Evolutionary conservation across 306 rosid species (phyloP).

Genomic region (Prosopis cineraria): DNA sequence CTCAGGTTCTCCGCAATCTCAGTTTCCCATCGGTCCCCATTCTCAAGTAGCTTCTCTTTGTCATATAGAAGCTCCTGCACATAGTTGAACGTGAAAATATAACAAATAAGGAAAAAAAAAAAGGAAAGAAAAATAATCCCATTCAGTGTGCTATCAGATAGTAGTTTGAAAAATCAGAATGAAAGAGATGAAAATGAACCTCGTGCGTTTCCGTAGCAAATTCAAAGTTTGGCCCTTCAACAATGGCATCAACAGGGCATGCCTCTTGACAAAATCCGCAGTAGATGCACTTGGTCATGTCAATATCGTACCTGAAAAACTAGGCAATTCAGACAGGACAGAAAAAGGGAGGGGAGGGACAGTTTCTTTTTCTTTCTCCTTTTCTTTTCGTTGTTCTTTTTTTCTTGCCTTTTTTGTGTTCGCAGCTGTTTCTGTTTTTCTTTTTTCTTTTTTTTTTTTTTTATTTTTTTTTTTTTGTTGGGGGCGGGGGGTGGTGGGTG

Average conservation of each 20-base stretch:
- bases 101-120: neutral
- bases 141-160: neutral
- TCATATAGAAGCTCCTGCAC: conserved; percentile 95
- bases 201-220: conserved; percentile 96
- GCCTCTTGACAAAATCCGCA: conserved; percentile 99
- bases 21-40: conserved; percentile 98
- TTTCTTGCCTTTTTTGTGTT: no score
- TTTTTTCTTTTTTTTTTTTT: no score
- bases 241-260: conserved; percentile 99
- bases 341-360: neutral
- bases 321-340: conserved; percentile 26
- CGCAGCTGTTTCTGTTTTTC: no score
- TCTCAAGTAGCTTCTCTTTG: conserved; percentile 97
- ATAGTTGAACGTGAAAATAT: conserved; percentile 17
- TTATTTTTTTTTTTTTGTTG: no score
- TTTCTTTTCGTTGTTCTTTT: no score
- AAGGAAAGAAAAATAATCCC: neutral
- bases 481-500: no score
- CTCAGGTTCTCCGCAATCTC: conserved; percentile 98
- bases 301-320: conserved; percentile 90
- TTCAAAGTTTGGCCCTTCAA: conserved; percentile 97
- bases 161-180: conserved; percentile 5
- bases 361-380: no score
- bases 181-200: conserved; percentile 49
- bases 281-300: conserved; percentile 99